Conservation (phyloP, 1,284 basidiomycete species). For the Boletus hoseneyae region DNA sequence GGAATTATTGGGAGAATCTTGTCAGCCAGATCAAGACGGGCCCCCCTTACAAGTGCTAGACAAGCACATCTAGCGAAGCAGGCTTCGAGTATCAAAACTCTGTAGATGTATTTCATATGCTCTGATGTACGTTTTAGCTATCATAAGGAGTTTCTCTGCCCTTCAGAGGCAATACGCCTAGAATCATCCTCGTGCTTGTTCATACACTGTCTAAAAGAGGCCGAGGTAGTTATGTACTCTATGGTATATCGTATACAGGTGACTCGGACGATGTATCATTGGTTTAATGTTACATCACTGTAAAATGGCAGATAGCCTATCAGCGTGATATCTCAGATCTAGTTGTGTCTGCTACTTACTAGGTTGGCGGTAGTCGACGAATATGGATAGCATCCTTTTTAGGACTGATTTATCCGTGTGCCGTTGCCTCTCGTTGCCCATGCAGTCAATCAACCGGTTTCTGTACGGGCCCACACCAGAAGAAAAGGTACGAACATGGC, state of each 20-base stretch:
- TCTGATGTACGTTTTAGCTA: constrained; percentile 14
- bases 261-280: background rate
- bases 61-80: constrained; percentile 9
- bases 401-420: constrained; percentile 6
- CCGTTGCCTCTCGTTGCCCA: constrained; percentile 31
- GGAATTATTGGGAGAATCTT: constrained; percentile 78
- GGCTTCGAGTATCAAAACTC: constrained; percentile 1
- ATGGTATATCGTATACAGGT: too few relatives aligned
- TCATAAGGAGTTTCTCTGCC: constrained; percentile 1
- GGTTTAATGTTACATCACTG: too few relatives aligned
- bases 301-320: too few relatives aligned
- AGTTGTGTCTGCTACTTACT: background rate
- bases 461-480: constrained; percentile 94
- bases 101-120: constrained; percentile 6
- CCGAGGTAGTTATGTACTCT: too few relatives aligned
- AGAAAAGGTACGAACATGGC: constrained; percentile 88
- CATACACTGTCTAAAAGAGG: too few relatives aligned
- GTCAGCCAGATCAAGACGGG: constrained; percentile 70
- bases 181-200: background rate
- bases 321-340: too few relatives aligned
- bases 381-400: constrained; percentile 19
- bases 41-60: constrained; percentile 25
- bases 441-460: constrained; percentile 89
- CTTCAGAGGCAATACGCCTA: background rate
- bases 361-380: background rate